A percentile compares a stretch with the other conserved stretches of the same genome.
These are phyloP conservation scores for Nitzschia palea DNA, from an alignment of 108 stramenopile genomes.

Conservation along the genomic window DNA sequence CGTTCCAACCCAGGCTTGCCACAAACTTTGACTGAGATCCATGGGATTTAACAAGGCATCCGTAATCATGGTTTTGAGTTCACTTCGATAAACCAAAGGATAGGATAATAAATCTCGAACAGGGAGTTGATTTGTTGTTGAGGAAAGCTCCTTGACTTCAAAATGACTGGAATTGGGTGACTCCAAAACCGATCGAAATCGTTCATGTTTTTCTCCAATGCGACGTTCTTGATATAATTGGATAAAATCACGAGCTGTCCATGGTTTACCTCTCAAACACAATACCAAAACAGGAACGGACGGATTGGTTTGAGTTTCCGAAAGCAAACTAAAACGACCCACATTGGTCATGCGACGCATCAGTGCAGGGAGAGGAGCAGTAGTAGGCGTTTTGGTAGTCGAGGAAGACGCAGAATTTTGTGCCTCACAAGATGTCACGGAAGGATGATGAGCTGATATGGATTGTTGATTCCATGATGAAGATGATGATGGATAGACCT, in stretches of 20 bases:
- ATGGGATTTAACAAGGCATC: constrained; percentile 55
- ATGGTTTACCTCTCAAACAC: constrained; percentile 55
- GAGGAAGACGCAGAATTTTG: not conserved
- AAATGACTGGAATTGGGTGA: constrained; percentile 19
- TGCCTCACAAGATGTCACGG: constrained; percentile 1
- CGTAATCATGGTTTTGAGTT: constrained; percentile 62
- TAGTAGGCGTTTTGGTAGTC: not conserved
- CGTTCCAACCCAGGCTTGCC: constrained; percentile 51
- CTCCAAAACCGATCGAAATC: constrained; percentile 41
- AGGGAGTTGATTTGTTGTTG: not conserved
- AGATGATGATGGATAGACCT: not conserved
- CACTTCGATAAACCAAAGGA: constrained; percentile 55
- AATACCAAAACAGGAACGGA: constrained; percentile 73
- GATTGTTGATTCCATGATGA: not conserved
- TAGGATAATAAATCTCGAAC: constrained; percentile 52
- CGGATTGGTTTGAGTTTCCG: constrained; percentile 67
- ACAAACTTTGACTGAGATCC: constrained; percentile 50
- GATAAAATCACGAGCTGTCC: constrained; percentile 59
- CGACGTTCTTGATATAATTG: constrained; percentile 45
- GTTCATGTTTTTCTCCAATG: constrained; percentile 59
- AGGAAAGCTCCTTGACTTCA: not conserved
- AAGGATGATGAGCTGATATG: not conserved
- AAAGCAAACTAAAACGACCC: constrained; percentile 73
- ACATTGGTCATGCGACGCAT: constrained; percentile 73
- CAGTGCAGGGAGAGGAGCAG: not conserved